Evolutionary conservation across 139 green algal species (phyloP).

Genomic region (Nannochloris sp.): DNA sequence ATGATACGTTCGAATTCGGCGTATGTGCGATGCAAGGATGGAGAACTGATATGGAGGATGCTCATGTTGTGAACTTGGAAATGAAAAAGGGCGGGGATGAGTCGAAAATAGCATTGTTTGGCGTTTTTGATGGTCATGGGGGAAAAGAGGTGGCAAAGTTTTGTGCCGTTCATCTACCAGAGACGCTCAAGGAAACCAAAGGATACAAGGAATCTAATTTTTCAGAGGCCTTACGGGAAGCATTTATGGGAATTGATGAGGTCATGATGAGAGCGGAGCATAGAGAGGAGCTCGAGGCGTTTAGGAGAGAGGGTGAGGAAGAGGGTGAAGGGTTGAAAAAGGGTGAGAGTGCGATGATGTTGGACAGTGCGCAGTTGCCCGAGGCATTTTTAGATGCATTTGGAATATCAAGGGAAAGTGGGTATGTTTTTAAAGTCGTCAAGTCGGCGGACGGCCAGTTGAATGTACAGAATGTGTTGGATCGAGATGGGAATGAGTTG

Average conservation of each 20-base stretch:
- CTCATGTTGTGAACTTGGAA: slow-evolving; percentile 31
- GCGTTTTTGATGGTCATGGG: slow-evolving; percentile 54
- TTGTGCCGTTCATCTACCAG: slow-evolving; percentile 28
- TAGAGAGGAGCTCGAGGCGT: slow-evolving; percentile 27
- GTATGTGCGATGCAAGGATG: slow-evolving; percentile 63
- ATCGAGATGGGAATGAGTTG: slow-evolving; percentile 2
- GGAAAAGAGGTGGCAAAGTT: slow-evolving; percentile 51
- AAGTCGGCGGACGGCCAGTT: slow-evolving; percentile 10
- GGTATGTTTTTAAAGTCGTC: slow-evolving; percentile 25
- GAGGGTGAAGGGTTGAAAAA: slow-evolving; percentile 10
- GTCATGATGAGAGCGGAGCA: slow-evolving; percentile 20
- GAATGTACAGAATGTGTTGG: background rate
- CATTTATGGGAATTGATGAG: slow-evolving; percentile 39
- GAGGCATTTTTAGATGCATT: slow-evolving; percentile 39
- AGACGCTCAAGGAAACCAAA: slow-evolving; percentile 17
- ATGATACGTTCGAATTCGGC: slow-evolving; percentile 39
- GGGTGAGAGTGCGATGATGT: slow-evolving; percentile 17
- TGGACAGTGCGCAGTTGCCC: slow-evolving; percentile 30
- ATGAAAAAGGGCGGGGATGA: slow-evolving; percentile 4
- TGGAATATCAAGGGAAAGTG: slow-evolving; percentile 8
- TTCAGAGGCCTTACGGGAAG: slow-evolving; percentile 23
- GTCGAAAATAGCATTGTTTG: slow-evolving; percentile 32
- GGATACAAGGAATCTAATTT: slow-evolving; percentile 18
- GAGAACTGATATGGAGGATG: slow-evolving; percentile 62
- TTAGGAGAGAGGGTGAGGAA: slow-evolving; percentile 11